Conservation (phyloP, 192 early-diverging fungal species). For the Chytriomyces hyalinus region DNA sequence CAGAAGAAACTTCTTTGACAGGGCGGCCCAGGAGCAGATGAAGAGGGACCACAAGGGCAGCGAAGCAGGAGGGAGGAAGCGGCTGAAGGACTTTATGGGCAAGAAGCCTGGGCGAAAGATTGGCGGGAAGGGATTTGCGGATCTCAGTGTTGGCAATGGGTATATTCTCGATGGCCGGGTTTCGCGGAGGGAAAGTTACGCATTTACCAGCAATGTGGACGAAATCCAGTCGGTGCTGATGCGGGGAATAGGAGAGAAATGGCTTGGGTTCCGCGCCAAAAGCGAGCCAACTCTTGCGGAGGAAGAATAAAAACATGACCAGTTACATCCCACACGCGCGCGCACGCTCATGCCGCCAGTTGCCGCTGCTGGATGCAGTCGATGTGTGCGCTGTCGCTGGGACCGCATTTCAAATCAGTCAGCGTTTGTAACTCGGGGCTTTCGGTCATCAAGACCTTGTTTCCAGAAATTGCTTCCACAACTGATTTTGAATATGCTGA, state of each 20-base stretch:
- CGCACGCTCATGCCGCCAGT: too few species aligned
- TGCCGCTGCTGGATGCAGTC: too few species aligned
- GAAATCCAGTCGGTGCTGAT: background rate
- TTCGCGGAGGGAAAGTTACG: background rate
- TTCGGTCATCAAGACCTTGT: too few species aligned
- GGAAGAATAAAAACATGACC: too few species aligned
- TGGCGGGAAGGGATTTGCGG: background rate
- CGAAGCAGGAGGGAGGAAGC: background rate
- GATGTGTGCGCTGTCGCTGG: too few species aligned
- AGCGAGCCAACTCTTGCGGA: too few species aligned
- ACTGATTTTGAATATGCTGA: too few species aligned
- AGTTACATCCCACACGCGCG: too few species aligned
- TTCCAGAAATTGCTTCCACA: too few species aligned
- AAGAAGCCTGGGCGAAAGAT: background rate
- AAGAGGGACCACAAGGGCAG: background rate
- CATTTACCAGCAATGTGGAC: background rate
- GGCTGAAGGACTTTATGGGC: constrained; percentile 21
- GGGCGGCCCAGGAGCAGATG: background rate
- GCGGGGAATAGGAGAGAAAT: background rate
- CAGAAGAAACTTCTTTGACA: constrained; percentile 11
- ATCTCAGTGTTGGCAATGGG: background rate
- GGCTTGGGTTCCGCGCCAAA: background rate
- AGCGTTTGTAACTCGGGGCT: too few species aligned
- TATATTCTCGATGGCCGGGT: background rate
- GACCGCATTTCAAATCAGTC: too few species aligned